Evolutionary conservation across 176 grass and related monocot genomes (phyloP).

Genomic region (Poa pratensis): DNA sequence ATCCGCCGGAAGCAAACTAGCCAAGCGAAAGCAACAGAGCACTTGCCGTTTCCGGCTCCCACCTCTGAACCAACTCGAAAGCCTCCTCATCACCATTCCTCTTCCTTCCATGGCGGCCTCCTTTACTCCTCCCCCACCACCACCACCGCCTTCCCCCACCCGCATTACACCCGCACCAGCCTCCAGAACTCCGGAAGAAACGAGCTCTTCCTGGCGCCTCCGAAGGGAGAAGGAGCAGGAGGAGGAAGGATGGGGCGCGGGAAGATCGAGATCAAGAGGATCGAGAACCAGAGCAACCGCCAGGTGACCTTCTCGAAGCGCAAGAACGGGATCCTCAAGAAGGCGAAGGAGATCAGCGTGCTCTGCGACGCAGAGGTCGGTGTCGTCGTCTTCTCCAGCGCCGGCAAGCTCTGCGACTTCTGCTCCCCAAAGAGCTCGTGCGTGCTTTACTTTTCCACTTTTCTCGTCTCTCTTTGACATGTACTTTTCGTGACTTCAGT

Average conservation of each 20-base stretch:
- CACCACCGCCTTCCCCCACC: constrained; percentile 32
- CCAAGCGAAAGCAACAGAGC: constrained; percentile 25
- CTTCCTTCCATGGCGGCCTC: constrained; percentile 60
- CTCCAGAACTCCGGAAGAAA: constrained; percentile 33
- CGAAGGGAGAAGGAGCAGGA: neutral
- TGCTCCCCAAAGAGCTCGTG: constrained; percentile 77
- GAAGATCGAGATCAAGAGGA: constrained; percentile 98
- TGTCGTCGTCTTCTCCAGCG: constrained; percentile 91
- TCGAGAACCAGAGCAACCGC: constrained; percentile 94
- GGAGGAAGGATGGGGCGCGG: constrained; percentile 72
- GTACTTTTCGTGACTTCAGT: neutral
- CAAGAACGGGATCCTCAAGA: constrained; percentile 93
- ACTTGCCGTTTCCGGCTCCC: constrained; percentile 64
- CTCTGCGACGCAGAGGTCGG: constrained; percentile 56
- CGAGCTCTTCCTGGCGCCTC: constrained; percentile 11
- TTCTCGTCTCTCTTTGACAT: neutral
- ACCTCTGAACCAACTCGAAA: constrained; percentile 69
- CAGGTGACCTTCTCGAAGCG: constrained; percentile 95
- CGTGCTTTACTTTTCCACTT: neutral
- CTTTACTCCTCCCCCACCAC: constrained; percentile 45
- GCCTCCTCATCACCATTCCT: constrained; percentile 64
- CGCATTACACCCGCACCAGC: constrained; percentile 32
- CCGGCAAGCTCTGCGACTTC: constrained; percentile 93
- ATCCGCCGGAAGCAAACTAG: constrained; percentile 7
- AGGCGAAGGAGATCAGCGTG: constrained; percentile 87